Base-by-base conservation (phyloP, 306 rosid species). In the Cyamopsis tetragonoloba region DNA sequence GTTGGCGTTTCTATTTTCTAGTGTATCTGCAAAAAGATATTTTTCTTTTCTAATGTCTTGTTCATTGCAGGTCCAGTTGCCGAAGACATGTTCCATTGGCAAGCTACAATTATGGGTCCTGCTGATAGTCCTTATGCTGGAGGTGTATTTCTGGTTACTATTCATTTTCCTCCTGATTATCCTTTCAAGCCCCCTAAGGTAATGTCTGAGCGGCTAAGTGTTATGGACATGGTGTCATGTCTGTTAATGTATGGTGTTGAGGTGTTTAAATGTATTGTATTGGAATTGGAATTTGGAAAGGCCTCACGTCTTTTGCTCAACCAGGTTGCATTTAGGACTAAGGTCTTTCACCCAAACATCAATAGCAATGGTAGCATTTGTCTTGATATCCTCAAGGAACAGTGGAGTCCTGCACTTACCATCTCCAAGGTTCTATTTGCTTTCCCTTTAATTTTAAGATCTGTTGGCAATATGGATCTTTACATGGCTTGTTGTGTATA, bases 181-280 rank as follows among this genome's bases (percentile, higher is more conserved):
- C 92, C 92, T 62, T 87, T 87, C 79, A 87, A 84, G 79, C 92
- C 92, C 18, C 92, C 92, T 5, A 87, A 87, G 92, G 92, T 87
- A 73, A 76, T 44, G 18, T 13, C 19, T 27, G 12, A 1, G n/a
- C n/a, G n/a, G n/a, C n/a, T 46, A 19, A 7, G 44, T 17, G 10
- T 34, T 24, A 39, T 37, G 37, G n/a, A n/a, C n/a, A n/a, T n/a
- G n/a, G 43, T 31, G 56, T 48, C 28, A 14, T 68, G 53, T 43
- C 30, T 47, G 14, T 48, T 70, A 18, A 14, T 17, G 7, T 13
- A 37, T 48, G 67, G 1, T 26, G 13, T 26, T 62, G 1, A 17
- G 20, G 4, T 54, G 46, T 58, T 61, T 54, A 3, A 43, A 26
- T 38, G 69, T 54, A 9, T 11, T 18, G 37, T n/a, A n/a, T n/a